Evolutionary conservation across 306 rosid species (phyloP), one percentile per base, ranked within the genome.

Genomic region (Fragaria nilgerrensis): DNA sequence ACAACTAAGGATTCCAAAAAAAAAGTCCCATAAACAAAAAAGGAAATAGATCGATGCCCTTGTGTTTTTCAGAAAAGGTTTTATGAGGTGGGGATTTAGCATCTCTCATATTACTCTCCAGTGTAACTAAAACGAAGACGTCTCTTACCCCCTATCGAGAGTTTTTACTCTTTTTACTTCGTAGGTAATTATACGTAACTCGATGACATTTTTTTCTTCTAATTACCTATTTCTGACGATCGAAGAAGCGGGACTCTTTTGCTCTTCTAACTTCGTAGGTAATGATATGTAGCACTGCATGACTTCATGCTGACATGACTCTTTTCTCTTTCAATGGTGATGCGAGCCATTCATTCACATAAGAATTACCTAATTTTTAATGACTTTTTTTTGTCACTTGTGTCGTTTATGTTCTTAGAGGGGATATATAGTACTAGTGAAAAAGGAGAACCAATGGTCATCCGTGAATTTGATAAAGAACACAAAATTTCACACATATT

Each of bases 21-120:
- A 5, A 78, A 82, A 81, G 81, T 76, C 72, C 69, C 9, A 73
- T 82, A 83, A 78, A 78, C 64, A n/a, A 43, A 75, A 73, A 84
- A 77, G 85, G 72, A 89, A 78, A 79, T 50, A 87, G 11, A 41
- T 41, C 44, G 88, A 90, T 84, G 89, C 61, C 86, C 75, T 76
- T 82, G 80, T 55, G 83, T 55, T 87, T 55, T 87, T 82, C 84
- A 82, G 75, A 83, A 85, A 81, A 81, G 2, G 64, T 86, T 85
- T 88, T 85, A 79, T 84, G 81, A 86, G 84, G 79, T 80, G 79
- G 84, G 84, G 25, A 81, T 88, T 87, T 87, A 90, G 88, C 89
- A 87, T 88, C 90, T 90, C 85, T 89, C 83, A 55, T 43, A 53
- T 52, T 52, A 52, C 1, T 52, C 9, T 52, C 23, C 23, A 13